These are phyloP conservation scores for Leucoagaricus sp. DNA, from an alignment of 1,284 basidiomycete genomes.

Conservation along the genomic window DNA sequence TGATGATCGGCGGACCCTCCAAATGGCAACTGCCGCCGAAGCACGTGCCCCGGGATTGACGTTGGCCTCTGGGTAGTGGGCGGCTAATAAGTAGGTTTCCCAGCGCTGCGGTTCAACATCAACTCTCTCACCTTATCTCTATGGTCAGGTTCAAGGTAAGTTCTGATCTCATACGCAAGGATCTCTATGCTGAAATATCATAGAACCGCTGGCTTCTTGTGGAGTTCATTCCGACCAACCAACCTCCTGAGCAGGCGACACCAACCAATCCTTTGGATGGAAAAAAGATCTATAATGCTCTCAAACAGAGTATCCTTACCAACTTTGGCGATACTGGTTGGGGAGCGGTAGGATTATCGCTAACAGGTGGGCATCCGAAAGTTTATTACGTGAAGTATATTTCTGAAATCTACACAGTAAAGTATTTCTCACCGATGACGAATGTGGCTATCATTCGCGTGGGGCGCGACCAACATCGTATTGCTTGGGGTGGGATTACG, in stretches of 20 bases:
- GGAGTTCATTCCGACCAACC: slow-evolving; percentile 58
- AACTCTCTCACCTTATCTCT: too few relatives aligned
- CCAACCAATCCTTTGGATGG: slow-evolving; percentile 48
- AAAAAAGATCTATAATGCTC: slow-evolving; percentile 63
- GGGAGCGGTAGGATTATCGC: slow-evolving; percentile 70
- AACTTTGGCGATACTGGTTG: slow-evolving; percentile 82
- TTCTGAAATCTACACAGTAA: neutral
- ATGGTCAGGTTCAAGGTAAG: slow-evolving; percentile 68
- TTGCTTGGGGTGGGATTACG: slow-evolving; percentile 74
- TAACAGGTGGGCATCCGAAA: slow-evolving; percentile 51
- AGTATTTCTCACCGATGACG: slow-evolving; percentile 76
- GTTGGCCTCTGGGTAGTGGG: too few relatives aligned
- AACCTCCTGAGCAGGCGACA: slow-evolving; percentile 2
- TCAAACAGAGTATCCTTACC: slow-evolving; percentile 66
- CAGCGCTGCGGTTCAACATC: too few relatives aligned
- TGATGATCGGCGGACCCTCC: too few relatives aligned
- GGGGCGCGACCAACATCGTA: slow-evolving; percentile 69
- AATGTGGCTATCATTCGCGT: slow-evolving; percentile 79
- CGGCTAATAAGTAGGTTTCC: too few relatives aligned
- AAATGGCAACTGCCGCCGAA: too few relatives aligned
- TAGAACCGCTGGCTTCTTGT: slow-evolving; percentile 82
- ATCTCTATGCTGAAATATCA: slow-evolving; percentile 11
- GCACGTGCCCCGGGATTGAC: too few relatives aligned
- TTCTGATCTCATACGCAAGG: neutral
- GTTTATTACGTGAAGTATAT: neutral